Conservation (phyloP, 1,139 yeast genomes). For the Saccharomyces hybrid region DNA sequence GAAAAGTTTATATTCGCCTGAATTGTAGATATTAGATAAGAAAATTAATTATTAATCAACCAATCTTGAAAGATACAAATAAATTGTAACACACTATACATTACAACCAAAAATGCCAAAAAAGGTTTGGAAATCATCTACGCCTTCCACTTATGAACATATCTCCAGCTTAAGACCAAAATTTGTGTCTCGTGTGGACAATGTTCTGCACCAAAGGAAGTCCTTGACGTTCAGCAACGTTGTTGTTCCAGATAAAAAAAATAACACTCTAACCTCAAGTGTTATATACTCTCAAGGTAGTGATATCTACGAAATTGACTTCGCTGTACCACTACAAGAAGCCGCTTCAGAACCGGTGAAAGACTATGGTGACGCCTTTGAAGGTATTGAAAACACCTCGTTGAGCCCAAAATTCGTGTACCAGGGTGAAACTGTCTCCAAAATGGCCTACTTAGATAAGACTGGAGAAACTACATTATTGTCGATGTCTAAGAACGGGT, state of each 20-base stretch:
- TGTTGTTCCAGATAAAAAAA: constrained; percentile 21
- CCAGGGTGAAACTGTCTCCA: constrained; percentile 26
- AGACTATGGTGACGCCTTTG: constrained; percentile 22
- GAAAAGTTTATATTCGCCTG: neutral
- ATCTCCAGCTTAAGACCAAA: constrained; percentile 57
- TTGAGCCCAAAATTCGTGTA: constrained; percentile 24
- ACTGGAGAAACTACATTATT: constrained; percentile 19
- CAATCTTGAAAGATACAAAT: neutral
- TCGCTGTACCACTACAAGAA: constrained; percentile 23
- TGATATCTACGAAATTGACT: constrained; percentile 26
- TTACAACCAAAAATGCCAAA: neutral
- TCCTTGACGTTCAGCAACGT: constrained; percentile 23
- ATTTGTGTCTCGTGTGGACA: constrained; percentile 33
- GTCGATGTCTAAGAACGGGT: constrained; percentile 27
- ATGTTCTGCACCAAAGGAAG: constrained; percentile 10
- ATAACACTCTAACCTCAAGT: constrained; percentile 21
- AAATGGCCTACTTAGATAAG: constrained; percentile 20
- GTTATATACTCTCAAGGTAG: constrained; percentile 26
- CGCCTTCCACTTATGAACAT: constrained; percentile 62
- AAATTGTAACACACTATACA: neutral
- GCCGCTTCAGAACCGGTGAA: constrained; percentile 11
- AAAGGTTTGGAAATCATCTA: constrained; percentile 90
- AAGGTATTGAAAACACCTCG: constrained; percentile 11
- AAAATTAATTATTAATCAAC: neutral
- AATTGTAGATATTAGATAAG: neutral